A percentile compares a stretch with the other conserved stretches of the same genome.
Evolutionary conservation across 2,329 filamentous ascomycete genomes (phyloP).

Genomic region (Leptodontidium sp.): DNA sequence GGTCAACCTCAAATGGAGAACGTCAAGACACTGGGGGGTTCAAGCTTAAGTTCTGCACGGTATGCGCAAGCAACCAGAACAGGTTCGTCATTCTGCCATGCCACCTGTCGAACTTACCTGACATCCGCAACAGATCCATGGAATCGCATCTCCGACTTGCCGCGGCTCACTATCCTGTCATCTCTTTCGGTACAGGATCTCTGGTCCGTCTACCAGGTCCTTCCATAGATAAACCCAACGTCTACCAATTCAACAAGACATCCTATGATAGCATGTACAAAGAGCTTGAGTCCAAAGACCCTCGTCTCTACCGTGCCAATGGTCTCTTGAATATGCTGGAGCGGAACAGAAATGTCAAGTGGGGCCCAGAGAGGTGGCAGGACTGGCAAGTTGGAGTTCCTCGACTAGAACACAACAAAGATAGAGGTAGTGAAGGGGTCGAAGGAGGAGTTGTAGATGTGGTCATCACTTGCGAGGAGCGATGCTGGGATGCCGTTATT

Average conservation of each 20-base stretch:
- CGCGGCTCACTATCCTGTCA: constrained; percentile 88
- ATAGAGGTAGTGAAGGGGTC: constrained; percentile 81
- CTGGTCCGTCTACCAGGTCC: constrained; percentile 93
- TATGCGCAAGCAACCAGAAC: constrained; percentile 99
- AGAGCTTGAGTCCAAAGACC: constrained; percentile 86
- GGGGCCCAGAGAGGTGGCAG: constrained; percentile 96
- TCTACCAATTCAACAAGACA: constrained; percentile 97
- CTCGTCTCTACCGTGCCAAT: constrained; percentile 87
- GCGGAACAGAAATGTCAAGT: constrained; percentile 90
- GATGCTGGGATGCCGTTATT: constrained; percentile 97
- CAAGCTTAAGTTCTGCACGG: constrained; percentile 96
- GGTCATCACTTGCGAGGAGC: constrained; percentile 96
- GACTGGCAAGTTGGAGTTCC: constrained; percentile 93
- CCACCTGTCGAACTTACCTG: constrained; percentile 13
- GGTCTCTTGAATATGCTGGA: constrained; percentile 96
- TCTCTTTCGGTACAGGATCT: constrained; percentile 96
- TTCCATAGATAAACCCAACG: constrained; percentile 90
- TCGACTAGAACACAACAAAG: constrained; percentile 75
- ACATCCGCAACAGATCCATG: constrained; percentile 74
- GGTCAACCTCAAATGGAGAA: constrained; percentile 39
- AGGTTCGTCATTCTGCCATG: constrained; percentile 60
- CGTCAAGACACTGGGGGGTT: constrained; percentile 58
- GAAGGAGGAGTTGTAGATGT: constrained; percentile 92
- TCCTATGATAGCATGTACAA: constrained; percentile 96
- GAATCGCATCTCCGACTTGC: constrained; percentile 96